Evolutionary conservation across 2,329 filamentous ascomycete species (phyloP), one percentile per base, ranked within the genome.

Genomic region (Herpotrichia juniperi): DNA sequence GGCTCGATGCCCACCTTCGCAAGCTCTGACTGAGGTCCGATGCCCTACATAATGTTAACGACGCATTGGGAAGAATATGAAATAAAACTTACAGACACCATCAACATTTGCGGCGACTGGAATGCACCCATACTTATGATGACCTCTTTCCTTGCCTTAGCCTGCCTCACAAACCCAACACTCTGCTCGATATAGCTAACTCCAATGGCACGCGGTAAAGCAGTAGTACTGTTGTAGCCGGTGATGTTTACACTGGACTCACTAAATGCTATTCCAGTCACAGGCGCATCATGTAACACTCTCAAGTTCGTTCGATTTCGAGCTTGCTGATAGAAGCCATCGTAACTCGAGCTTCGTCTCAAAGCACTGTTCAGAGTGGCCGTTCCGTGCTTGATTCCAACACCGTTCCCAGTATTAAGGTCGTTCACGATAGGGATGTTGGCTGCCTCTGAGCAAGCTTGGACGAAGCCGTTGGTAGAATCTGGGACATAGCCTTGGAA

Each of bases 11-110:
- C 58, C 31, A 53, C 52, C 32, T 55, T 53, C 12, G 56, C 51
- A 7, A 88, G 78, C 52, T 84, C 78, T 0, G 71, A 61, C 7
- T 68, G 58, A 0, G 83, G 83, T 0, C 85, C 85, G 28, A 88
- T 79, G 8, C 86, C 86, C 46, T 53, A 16, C 17, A 5, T 14
- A 9, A 7, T 4, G 14, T 43, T 28, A 51, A 19, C 14, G 7
- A 28, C 26, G 7, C 7, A 28, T 28, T 7, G 7, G 12, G 7
- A 28, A 28, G 12, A 28, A 12, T 32, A 24, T 8, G 28, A 60
- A 61, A 2, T 62, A 58, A 28, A 12, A 42, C 69, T 56, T 9
- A 65, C 71, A 2, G 66, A 71, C 1, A 72, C 49, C 56, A 69
- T 64, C 64, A 54, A 51, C 1, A 62, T 53, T 46, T 77, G 72